Evolutionary conservation across 164 flowering plant species (phyloP).

Genomic region (Litsea cubeba): DNA sequence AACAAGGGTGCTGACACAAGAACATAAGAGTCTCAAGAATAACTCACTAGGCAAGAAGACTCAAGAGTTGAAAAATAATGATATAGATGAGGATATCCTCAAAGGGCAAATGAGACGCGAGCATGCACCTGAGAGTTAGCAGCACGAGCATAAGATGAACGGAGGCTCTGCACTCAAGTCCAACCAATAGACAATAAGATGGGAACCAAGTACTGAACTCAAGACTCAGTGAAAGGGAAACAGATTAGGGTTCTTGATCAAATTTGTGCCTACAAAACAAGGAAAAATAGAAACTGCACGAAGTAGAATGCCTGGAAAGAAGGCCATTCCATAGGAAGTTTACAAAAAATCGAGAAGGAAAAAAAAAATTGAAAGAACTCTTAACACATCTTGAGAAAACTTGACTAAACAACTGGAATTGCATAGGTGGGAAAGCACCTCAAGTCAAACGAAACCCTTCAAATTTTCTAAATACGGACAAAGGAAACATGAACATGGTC

Average conservation of each 20-base stretch:
- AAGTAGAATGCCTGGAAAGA: conserved; percentile 3
- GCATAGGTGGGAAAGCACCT: neutral
- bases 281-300: neutral
- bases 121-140: conserved; percentile 14
- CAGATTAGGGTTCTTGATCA: conserved; percentile 4
- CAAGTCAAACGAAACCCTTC: neutral
- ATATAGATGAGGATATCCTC: conserved; percentile 7
- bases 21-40: neutral
- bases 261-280: conserved; percentile 2
- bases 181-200: conserved; percentile 18
- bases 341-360: too few species aligned
- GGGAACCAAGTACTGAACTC: conserved; percentile 7
- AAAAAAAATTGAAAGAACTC: too few species aligned
- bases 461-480: neutral
- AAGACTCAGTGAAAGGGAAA: conserved; percentile 6
- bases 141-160: conserved; percentile 17
- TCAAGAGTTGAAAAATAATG: conserved; percentile 1
- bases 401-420: neutral
- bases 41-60: neutral
- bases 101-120: conserved; percentile 1
- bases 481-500: neutral
- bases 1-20: neutral
- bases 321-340: neutral
- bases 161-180: conserved; percentile 17
- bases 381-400: too few species aligned